Conservation (phyloP, 1,139 yeast species). For the Hanseniaspora uvarum region DNA sequence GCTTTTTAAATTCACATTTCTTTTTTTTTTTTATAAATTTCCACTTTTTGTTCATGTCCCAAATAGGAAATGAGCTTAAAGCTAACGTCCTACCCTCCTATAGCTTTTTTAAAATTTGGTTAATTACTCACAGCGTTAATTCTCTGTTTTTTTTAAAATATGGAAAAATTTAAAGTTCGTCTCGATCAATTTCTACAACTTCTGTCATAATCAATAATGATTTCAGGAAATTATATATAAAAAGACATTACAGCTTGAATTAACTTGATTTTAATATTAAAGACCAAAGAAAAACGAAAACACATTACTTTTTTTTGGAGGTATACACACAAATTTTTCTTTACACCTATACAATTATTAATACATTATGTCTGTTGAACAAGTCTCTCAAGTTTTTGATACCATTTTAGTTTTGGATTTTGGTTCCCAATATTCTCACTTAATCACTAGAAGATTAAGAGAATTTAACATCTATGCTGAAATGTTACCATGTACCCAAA, state of each 20-base stretch:
- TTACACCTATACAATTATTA: background rate
- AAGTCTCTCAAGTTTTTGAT: conserved; percentile 80
- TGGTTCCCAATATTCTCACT: conserved; percentile 96
- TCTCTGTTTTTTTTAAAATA: background rate
- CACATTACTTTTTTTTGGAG: background rate
- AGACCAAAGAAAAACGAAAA: conserved; percentile 2
- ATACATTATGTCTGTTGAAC: conserved; percentile 23
- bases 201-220: background rate
- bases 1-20: background rate
- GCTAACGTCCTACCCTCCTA: background rate
- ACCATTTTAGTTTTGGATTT: conserved; percentile 95
- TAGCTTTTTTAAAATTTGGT: background rate
- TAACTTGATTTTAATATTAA: background rate
- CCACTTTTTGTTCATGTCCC: background rate
- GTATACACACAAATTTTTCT: conserved; percentile 4
- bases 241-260: background rate
- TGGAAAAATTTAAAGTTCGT: background rate
- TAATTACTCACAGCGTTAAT: background rate
- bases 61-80: background rate
- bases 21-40: background rate
- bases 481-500: conserved; percentile 98
- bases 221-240: too few species aligned
- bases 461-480: conserved; percentile 98
- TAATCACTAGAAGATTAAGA: conserved; percentile 93
- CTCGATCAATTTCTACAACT: background rate